Evolutionary conservation across 2,329 filamentous ascomycete genomes (phyloP).

Genomic region (Sporothrix brasiliensis): DNA sequence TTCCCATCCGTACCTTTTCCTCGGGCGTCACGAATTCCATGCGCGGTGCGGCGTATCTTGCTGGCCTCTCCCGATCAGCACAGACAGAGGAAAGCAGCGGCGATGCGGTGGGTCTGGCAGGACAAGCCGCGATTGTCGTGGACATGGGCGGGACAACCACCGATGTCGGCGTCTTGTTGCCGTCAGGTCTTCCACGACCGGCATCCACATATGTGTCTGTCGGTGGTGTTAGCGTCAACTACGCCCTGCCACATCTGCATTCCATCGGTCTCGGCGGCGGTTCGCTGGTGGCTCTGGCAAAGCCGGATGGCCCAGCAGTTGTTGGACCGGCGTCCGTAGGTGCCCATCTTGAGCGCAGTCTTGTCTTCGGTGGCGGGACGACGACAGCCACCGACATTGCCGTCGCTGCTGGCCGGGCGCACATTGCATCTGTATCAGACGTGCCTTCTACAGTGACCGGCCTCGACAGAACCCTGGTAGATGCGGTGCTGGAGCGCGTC

Average conservation of each 20-base stretch:
- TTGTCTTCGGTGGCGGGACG: neutral
- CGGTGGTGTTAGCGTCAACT: neutral
- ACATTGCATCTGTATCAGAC: neutral
- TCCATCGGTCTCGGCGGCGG: neutral
- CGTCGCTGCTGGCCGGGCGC: neutral
- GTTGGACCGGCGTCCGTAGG: neutral
- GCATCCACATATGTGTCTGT: constrained; percentile 1
- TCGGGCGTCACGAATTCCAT: constrained; percentile 1
- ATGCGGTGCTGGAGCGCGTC: neutral
- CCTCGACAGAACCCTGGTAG: neutral
- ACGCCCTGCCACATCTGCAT: neutral
- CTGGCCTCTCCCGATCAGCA: neutral
- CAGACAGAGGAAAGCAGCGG: neutral
- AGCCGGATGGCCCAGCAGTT: neutral
- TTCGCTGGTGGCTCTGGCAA: neutral
- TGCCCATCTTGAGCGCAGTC: neutral
- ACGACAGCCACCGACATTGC: neutral
- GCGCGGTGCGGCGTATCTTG: neutral
- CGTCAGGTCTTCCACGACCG: neutral
- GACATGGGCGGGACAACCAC: neutral
- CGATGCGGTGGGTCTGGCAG: neutral
- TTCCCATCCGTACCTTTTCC: neutral
- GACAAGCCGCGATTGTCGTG: neutral
- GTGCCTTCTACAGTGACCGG: neutral
- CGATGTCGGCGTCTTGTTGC: neutral